Conservation (phyloP, 495 filamentous ascomycete species). For the Lophium mytilinum region DNA sequence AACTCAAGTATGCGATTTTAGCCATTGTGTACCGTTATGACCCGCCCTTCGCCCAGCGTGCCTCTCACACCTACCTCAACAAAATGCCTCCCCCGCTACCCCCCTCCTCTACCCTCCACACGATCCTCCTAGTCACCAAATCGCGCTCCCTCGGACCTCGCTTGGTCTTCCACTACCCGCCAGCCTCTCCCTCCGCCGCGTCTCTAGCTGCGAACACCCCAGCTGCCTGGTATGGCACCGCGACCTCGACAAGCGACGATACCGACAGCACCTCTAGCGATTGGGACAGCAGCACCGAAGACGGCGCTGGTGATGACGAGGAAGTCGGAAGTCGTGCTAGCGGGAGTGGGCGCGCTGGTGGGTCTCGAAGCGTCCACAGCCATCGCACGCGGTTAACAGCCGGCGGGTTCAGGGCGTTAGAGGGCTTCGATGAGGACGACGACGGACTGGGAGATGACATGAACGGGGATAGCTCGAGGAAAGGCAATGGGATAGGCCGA, state of each 20-base stretch:
- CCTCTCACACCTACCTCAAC: neutral
- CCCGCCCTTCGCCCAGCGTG: too few relatives aligned
- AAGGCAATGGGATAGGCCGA: neutral
- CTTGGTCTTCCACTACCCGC: constrained; percentile 89
- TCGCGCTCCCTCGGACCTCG: constrained; percentile 66
- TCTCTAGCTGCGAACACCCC: constrained; percentile 16
- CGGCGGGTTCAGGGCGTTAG: neutral
- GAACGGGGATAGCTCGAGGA: constrained; percentile 1
- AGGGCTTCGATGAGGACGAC: constrained; percentile 24
- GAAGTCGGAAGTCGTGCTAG: constrained; percentile 26
- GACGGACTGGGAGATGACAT: neutral
- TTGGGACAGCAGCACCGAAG: constrained; percentile 44
- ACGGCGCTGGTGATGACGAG: constrained; percentile 35
- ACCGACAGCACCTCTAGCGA: constrained; percentile 28
- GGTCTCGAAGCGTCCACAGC: neutral
- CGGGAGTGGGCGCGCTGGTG: constrained; percentile 16
- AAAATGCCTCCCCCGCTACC: constrained; percentile 28
- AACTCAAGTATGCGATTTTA: too few relatives aligned
- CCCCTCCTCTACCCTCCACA: constrained; percentile 54
- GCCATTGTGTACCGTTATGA: too few relatives aligned
- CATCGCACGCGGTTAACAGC: too few relatives aligned
- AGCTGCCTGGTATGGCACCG: constrained; percentile 25
- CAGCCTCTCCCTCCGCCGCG: constrained; percentile 42
- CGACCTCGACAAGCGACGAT: constrained; percentile 32
- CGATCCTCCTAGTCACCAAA: constrained; percentile 71